Evolutionary conservation across 176 grass and related monocot species (phyloP).

Genomic region (Oryza glaberrima): DNA sequence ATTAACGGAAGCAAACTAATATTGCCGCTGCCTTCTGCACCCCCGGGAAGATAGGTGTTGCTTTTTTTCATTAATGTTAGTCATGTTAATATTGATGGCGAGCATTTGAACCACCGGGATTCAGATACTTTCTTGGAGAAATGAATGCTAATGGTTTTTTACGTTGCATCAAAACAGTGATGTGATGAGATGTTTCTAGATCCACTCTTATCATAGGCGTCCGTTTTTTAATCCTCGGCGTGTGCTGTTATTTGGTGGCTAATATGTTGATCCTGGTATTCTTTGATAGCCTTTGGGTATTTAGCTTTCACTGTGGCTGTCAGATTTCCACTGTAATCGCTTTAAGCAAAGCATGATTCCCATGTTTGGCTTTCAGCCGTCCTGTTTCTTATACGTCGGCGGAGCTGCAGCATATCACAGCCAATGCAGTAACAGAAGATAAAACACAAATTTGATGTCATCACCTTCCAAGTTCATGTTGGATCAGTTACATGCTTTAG

Average conservation of each 20-base stretch:
- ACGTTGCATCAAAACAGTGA: not conserved
- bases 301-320: not conserved
- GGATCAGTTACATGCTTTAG: not conserved
- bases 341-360: not conserved
- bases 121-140: not conserved
- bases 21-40: not conserved
- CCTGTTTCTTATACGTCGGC: too few species aligned
- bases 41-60: not conserved
- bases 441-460: not conserved
- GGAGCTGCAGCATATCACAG: not conserved
- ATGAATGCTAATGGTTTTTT: not conserved
- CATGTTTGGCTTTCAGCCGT: not conserved
- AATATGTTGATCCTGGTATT: not conserved
- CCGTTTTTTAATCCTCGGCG: not conserved
- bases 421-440: not conserved
- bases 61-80: not conserved
- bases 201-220: not conserved
- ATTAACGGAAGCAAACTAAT: conserved; percentile 1
- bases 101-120: not conserved
- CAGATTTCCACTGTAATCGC: not conserved
- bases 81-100: not conserved
- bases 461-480: conserved; percentile 19
- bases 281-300: not conserved
- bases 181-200: not conserved
- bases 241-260: not conserved